Percentiles rank a stretch among this genome's conserved stretches.
Conservation (phyloP, 148 eudicot species). For the Vaccinium macrocarpon region DNA sequence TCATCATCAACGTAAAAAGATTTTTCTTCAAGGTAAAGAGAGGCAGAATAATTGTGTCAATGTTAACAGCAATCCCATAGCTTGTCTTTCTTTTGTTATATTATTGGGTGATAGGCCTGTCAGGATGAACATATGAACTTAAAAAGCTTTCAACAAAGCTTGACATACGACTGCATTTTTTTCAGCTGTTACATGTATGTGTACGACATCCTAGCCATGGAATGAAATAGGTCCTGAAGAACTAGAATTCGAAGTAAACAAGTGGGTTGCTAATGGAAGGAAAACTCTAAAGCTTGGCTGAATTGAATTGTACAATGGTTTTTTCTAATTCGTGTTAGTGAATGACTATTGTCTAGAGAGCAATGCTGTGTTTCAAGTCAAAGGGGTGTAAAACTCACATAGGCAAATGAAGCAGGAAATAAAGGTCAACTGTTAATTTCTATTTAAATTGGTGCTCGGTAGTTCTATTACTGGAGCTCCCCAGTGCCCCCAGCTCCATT, state of each 20-base stretch:
- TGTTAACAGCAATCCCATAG: neutral
- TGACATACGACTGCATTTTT: too few species aligned
- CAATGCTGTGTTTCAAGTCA: neutral
- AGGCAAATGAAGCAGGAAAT: neutral
- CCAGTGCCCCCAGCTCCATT: neutral
- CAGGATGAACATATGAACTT: too few species aligned
- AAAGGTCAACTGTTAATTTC: neutral
- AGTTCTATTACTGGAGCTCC: neutral
- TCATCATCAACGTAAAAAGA: neutral
- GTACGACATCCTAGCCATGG: too few species aligned
- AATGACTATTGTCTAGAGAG: neutral
- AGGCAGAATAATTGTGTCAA: neutral
- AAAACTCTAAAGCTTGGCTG: too few species aligned
- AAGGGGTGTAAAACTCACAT: neutral
- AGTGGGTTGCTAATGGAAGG: too few species aligned
- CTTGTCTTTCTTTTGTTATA: neutral
- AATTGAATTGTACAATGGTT: too few species aligned
- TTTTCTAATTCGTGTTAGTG: too few species aligned
- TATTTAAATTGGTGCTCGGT: neutral
- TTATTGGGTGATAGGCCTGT: neutral
- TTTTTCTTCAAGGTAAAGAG: neutral
- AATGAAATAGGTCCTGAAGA: too few species aligned
- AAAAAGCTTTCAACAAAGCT: too few species aligned
- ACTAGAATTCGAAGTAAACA: too few species aligned
- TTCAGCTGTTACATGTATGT: too few species aligned